A percentile compares a stretch with the other conserved stretches of the same genome.
Conservation (phyloP, 108 stramenopile genomes). For the Cyclotella choctawhatcheeana region DNA sequence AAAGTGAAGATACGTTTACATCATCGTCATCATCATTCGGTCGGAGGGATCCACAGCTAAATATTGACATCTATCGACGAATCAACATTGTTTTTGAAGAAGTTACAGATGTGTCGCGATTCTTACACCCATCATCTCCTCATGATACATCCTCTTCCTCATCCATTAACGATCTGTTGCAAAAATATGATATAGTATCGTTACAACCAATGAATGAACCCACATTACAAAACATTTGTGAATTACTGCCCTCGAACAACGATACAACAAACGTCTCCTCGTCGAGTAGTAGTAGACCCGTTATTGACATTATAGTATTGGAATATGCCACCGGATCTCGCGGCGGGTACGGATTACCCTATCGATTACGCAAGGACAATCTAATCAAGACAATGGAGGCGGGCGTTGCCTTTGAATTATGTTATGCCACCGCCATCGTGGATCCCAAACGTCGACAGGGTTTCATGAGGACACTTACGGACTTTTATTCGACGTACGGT, state of each 20-base stretch:
- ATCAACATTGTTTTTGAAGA: conserved; percentile 76
- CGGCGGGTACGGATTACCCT: conserved; percentile 67
- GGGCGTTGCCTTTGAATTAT: conserved; percentile 67
- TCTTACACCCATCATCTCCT: conserved; percentile 27
- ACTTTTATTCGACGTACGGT: conserved; percentile 51
- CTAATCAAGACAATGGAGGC: conserved; percentile 52
- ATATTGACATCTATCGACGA: conserved; percentile 55
- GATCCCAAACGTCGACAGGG: conserved; percentile 61
- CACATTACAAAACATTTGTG: conserved; percentile 66
- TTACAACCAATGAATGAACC: conserved; percentile 72
- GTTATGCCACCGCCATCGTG: conserved; percentile 69
- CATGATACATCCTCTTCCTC: background rate
- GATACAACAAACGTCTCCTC: too few species aligned
- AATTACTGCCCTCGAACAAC: conserved; percentile 44
- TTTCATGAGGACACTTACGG: conserved; percentile 61
- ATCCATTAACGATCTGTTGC: conserved; percentile 27
- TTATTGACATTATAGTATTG: conserved; percentile 62
- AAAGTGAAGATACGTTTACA: background rate
- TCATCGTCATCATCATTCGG: conserved; percentile 29
- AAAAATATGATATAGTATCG: conserved; percentile 75
- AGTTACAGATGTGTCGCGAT: conserved; percentile 60
- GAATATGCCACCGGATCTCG: conserved; percentile 62
- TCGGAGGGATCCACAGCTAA: conserved; percentile 22
- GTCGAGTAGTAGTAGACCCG: background rate
- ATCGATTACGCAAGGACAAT: conserved; percentile 60